Evolutionary conservation across 2,329 filamentous ascomycete species (phyloP), one percentile per base, ranked within the genome.

Genomic region (Aspergillus latus): DNA sequence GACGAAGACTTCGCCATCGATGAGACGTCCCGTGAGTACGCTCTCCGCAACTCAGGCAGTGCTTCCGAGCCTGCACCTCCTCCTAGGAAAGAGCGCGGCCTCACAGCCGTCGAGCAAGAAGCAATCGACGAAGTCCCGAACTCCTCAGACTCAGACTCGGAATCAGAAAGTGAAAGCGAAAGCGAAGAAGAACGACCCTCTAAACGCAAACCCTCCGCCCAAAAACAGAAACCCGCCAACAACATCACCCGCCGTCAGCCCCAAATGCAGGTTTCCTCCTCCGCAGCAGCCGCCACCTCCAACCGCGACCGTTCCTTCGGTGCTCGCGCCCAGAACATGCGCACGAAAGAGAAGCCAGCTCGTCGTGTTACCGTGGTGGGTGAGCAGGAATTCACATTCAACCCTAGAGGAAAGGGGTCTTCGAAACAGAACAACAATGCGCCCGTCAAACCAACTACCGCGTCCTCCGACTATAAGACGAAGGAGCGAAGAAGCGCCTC

Each of bases 1-100:
- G 91, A 97, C 72, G 88, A 92, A 66, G 92, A 96, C 56, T 97
- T 96, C 73, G 84, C 84, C 66, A 89, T 99, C 57, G 93, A 99
- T 72, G 94, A 99, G 76, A 88, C 78, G 39, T 95, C 88, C 61
- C 82, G 86, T 66, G 93, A 97, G 72, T 99, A 96, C 79, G 84
- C 87, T 57, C 82, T 88, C 45, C 86, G 96, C 74, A 99, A 99
- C 71, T 91, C 94, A 4, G 96, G 90, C 73, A 94, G 90, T 6
- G 83, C 78, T 34, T 63, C 68, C 5, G 64, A 66, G 13, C 51
- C 68, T 5, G 11, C 37, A 13, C 48, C 15, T 13, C 56, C 67
- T 4, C 48, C 66, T 40, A 64, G 66, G 54, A 73, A 72, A 49
- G 75, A 78, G 56, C 74, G 76, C 37, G 82, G 81, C 16, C 79